Evolutionary conservation across 225 moss, liverwort and hornwort species (phyloP).

Genomic region (Lunularia cruciata): DNA sequence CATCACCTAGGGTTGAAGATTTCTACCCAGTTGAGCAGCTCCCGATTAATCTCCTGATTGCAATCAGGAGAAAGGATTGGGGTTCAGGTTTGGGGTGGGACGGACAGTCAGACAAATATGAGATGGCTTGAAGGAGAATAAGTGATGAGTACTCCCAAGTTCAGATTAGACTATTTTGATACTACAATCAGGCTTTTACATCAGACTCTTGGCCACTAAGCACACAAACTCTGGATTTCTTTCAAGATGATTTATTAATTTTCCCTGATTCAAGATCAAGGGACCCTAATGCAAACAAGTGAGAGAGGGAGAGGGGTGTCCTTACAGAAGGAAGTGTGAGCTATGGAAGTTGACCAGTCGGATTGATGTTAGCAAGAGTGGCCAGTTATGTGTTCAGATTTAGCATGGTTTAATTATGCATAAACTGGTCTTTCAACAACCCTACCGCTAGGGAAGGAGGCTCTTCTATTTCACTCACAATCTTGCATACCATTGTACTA

Average conservation of each 20-base stretch:
- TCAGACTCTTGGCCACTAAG: conserved; percentile 17
- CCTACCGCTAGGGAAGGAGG: conserved; percentile 1
- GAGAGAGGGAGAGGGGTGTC: not conserved
- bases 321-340: conserved; percentile 2
- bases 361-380: not conserved
- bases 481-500: not conserved
- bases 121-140: conserved; percentile 71
- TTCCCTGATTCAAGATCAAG: conserved; percentile 5
- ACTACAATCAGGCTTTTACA: conserved; percentile 2
- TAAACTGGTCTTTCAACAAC: not conserved
- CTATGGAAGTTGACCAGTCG: not conserved
- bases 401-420: not conserved
- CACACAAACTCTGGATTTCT: conserved; percentile 18
- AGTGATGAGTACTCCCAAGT: conserved; percentile 48
- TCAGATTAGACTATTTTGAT: not conserved
- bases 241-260: conserved; percentile 7
- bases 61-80: not conserved
- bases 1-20: conserved; percentile 15
- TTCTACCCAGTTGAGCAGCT: not conserved
- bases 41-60: not conserved
- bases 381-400: not conserved
- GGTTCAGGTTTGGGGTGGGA: not conserved
- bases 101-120: not conserved
- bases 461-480: conserved; percentile 1
- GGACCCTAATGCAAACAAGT: conserved; percentile 7